These are phyloP conservation scores for Globisporangium recalcitrans DNA, from an alignment of 352 stramenopile species.

Conservation along the genomic window DNA sequence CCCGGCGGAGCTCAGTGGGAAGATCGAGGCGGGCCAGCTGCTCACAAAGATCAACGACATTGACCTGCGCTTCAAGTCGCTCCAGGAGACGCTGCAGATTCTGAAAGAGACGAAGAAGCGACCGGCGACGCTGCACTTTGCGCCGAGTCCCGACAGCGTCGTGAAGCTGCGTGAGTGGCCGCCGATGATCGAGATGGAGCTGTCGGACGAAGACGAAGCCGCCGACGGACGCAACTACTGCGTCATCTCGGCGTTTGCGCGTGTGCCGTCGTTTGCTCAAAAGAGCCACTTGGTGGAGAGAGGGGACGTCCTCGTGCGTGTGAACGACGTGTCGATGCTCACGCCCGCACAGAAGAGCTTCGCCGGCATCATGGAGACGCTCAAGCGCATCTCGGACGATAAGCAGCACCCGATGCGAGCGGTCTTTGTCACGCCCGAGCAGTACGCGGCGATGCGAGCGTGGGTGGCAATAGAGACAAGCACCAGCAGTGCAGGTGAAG, in stretches of 20 bases:
- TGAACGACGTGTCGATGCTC: conserved; percentile 58
- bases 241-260: conserved; percentile 58
- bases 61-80: conserved; percentile 60
- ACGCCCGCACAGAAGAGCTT: conserved; percentile 42
- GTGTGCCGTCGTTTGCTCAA: conserved; percentile 70
- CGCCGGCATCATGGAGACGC: conserved; percentile 51
- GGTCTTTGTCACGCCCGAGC: conserved; percentile 50
- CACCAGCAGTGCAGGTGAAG: not conserved
- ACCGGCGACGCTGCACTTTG: conserved; percentile 70
- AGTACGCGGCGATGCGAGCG: conserved; percentile 41
- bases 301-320: conserved; percentile 58
- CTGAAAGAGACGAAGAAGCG: conserved; percentile 54
- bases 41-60: conserved; percentile 60
- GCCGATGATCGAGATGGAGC: conserved; percentile 77
- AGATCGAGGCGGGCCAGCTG: conserved; percentile 65
- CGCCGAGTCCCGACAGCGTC: conserved; percentile 66
- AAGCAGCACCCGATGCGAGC: conserved; percentile 44
- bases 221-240: conserved; percentile 58
- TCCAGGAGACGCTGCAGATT: conserved; percentile 52
- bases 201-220: conserved; percentile 42
- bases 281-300: conserved; percentile 53
- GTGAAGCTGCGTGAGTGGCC: conserved; percentile 77
- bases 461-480: conserved; percentile 11
- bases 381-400: conserved; percentile 42
- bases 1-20: conserved; percentile 58